Percentiles rank a stretch among this genome's conserved stretches.
phyloP scores from a whole-genome alignment of 2,329 filamentous ascomycete genomes.

The Colletotrichum agaves region DNA sequence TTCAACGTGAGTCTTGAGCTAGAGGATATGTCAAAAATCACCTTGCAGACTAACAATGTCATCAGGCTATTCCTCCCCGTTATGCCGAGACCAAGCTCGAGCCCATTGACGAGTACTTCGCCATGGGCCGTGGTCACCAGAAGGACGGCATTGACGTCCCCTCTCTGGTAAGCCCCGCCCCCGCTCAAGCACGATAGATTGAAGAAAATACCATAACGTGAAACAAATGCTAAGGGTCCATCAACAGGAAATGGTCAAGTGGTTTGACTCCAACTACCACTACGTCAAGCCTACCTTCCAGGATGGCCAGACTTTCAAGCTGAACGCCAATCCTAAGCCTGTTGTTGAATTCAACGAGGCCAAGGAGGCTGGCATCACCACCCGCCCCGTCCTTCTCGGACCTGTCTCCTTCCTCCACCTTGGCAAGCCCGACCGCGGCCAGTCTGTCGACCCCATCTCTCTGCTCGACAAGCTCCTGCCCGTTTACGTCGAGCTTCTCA shows the following conservation, averaged over 20 bases:
- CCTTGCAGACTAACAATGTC: slow-evolving; percentile 7
- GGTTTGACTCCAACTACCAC: slow-evolving; percentile 99
- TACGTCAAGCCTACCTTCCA: slow-evolving; percentile 99
- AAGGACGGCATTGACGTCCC: slow-evolving; percentile 94
- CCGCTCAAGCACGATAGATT: slow-evolving; percentile 49
- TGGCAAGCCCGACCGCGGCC: slow-evolving; percentile 96
- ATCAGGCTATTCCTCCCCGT: slow-evolving; percentile 88
- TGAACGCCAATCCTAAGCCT: slow-evolving; percentile 88
- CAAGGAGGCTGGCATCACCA: slow-evolving; percentile 94
- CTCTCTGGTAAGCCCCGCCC: slow-evolving; percentile 60
- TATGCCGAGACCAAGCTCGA: slow-evolving; percentile 92
- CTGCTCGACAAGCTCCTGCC: slow-evolving; percentile 93
- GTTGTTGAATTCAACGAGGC: slow-evolving; percentile 95
- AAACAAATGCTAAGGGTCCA: slow-evolving; percentile 24
- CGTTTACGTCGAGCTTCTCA: slow-evolving; percentile 91
- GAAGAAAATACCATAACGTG: slow-evolving; percentile 44
- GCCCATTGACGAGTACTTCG: slow-evolving; percentile 96
- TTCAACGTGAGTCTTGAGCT: slow-evolving; percentile 77
- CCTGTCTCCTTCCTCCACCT: slow-evolving; percentile 98
- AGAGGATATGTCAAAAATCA: not conserved
- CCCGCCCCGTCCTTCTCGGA: slow-evolving; percentile 93
- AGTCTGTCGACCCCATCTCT: slow-evolving; percentile 91
- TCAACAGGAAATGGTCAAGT: slow-evolving; percentile 93
- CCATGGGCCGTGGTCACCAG: slow-evolving; percentile 99
- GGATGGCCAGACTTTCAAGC: slow-evolving; percentile 96